Conservation (phyloP, 2,329 filamentous ascomycete species). For the Cytospora schulzeri region DNA sequence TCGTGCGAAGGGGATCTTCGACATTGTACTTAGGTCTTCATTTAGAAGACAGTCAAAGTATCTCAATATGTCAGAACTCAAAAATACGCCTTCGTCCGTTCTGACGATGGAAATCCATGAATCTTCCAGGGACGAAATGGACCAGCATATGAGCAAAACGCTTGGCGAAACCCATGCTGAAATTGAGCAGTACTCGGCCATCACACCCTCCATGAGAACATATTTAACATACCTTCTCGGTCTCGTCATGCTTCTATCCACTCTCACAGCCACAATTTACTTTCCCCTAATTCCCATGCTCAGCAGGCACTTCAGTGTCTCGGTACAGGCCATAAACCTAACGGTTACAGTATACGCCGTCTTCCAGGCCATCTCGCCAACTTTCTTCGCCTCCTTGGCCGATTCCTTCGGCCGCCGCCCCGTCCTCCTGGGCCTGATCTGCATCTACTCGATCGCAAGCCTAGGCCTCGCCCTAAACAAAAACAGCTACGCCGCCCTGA, state of each 20-base stretch:
- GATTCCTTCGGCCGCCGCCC: too few relatives aligned
- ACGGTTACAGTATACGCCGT: constrained; percentile 59
- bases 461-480: too few relatives aligned
- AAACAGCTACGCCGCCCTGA: too few relatives aligned
- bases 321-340: constrained; percentile 41
- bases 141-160: too few relatives aligned
- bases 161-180: background rate
- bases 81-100: background rate
- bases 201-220: background rate
- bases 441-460: too few relatives aligned
- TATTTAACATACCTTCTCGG: background rate
- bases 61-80: background rate
- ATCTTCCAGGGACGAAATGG: background rate
- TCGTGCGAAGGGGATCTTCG: background rate
- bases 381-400: too few relatives aligned
- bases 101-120: background rate
- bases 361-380: constrained; percentile 56
- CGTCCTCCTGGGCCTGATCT: too few relatives aligned
- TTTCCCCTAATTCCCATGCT: constrained; percentile 41
- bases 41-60: background rate
- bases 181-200: background rate
- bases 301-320: constrained; percentile 34
- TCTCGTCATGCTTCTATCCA: background rate
- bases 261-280: constrained; percentile 47
- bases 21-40: too few relatives aligned